Evolutionary conservation across 139 green algal species (phyloP).

Genomic region (Coelastrella sp.): DNA sequence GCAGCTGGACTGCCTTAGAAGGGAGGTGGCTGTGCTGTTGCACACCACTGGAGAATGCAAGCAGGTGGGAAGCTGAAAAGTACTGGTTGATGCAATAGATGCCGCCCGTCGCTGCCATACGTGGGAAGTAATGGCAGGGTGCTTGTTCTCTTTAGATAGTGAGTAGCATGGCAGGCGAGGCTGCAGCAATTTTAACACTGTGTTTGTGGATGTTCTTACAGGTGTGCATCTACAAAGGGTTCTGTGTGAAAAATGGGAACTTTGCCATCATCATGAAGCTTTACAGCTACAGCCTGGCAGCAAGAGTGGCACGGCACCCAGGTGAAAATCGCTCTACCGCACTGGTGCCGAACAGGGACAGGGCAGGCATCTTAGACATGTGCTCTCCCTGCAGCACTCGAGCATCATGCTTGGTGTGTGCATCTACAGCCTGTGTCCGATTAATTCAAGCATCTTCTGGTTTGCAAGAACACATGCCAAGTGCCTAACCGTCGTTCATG

Average conservation of each 20-base stretch:
- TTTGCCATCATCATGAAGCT: conserved; percentile 60
- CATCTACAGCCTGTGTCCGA: too few species aligned
- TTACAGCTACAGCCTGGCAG: conserved; percentile 47
- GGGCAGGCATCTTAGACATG: neutral
- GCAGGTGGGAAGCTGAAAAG: conserved; percentile 9
- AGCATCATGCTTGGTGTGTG: too few species aligned
- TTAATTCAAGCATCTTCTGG: too few species aligned
- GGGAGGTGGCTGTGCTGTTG: conserved; percentile 50
- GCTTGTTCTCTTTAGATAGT: neutral
- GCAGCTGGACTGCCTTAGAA: conserved; percentile 42
- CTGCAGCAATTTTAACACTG: too few species aligned
- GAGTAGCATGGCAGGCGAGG: too few species aligned
- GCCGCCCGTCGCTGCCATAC: neutral
- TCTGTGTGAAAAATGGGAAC: conserved; percentile 45
- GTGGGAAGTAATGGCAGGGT: neutral
- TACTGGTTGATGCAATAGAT: neutral
- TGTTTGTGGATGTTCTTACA: too few species aligned
- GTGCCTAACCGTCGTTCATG: neutral
- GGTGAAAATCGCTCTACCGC: neutral
- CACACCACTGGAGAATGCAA: conserved; percentile 53
- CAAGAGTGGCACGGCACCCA: conserved; percentile 24
- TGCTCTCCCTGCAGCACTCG: too few species aligned
- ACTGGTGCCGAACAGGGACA: neutral
- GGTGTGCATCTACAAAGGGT: conserved; percentile 51
- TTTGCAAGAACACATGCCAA: too few species aligned